A percentile compares a stretch with the other conserved stretches of the same genome.
Conservation (phyloP, 345 rosid genomes). For the Syzygium aromaticum region DNA sequence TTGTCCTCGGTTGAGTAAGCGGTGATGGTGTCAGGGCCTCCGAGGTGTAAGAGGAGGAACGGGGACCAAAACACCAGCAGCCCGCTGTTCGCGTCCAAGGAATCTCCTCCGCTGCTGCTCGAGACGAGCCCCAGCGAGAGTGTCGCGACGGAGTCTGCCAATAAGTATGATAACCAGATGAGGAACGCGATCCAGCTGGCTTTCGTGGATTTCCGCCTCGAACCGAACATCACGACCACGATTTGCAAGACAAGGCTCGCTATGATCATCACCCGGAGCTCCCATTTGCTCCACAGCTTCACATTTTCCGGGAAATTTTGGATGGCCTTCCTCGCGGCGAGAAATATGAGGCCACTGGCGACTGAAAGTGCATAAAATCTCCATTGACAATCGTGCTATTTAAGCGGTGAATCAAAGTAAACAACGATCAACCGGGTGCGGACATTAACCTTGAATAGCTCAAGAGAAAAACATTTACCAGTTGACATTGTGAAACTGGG, state of each 20-base stretch:
- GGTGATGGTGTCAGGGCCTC: slow-evolving; percentile 9
- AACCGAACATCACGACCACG: not conserved
- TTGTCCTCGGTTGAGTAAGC: slow-evolving; percentile 26
- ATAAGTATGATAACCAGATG: not conserved
- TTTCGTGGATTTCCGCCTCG: not conserved
- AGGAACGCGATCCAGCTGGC: not conserved
- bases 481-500: not conserved
- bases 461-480: not conserved
- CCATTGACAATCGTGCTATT: not conserved
- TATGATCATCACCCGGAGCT: not conserved
- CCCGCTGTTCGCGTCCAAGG: not conserved
- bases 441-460: not conserved
- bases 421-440: not conserved
- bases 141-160: not conserved
- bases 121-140: not conserved
- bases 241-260: not conserved
- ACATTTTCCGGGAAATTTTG: not conserved
- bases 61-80: not conserved
- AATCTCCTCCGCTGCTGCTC: not conserved
- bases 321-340: not conserved
- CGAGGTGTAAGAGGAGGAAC: not conserved
- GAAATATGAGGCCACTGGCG: not conserved
- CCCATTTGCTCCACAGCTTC: not conserved
- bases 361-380: not conserved
- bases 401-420: not conserved